Evolutionary conservation across 176 grass and related monocot species (phyloP).

Genomic region (Musa beccarii): DNA sequence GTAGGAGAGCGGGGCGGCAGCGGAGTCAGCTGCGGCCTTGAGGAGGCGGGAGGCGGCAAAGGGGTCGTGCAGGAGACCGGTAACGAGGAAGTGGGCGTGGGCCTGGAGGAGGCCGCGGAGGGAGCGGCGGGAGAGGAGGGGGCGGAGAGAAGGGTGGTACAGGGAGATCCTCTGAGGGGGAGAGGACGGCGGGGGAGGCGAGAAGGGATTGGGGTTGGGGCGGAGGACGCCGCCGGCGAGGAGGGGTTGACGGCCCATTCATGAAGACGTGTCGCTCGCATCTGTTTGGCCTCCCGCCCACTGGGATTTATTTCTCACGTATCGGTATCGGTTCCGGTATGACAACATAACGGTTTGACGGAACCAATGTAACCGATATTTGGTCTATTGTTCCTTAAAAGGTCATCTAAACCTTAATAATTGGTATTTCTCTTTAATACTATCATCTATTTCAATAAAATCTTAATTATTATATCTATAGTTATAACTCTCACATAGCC

Average conservation of each 20-base stretch:
- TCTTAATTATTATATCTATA: too few species aligned
- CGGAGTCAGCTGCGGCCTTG: slow-evolving; percentile 14
- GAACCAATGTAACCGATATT: too few species aligned
- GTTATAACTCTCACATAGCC: too few species aligned
- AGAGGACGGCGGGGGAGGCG: slow-evolving; percentile 12
- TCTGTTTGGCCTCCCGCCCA: not conserved
- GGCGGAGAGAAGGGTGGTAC: slow-evolving; percentile 16
- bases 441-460: too few species aligned
- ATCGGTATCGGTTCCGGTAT: not conserved
- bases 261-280: not conserved
- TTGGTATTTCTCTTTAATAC: too few species aligned
- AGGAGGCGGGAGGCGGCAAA: slow-evolving; percentile 24
- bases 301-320: too few species aligned
- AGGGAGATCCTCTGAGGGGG: not conserved
- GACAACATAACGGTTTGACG: too few species aligned
- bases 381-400: too few species aligned
- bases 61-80: slow-evolving; percentile 33
- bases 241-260: not conserved
- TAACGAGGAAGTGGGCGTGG: slow-evolving; percentile 24
- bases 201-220: not conserved
- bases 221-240: not conserved
- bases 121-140: slow-evolving; percentile 19
- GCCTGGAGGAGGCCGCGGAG: slow-evolving; percentile 24
- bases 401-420: too few species aligned
- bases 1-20: slow-evolving; percentile 13